Conservation (phyloP, 2,329 filamentous ascomycete genomes). For the Penicillium italicum region DNA sequence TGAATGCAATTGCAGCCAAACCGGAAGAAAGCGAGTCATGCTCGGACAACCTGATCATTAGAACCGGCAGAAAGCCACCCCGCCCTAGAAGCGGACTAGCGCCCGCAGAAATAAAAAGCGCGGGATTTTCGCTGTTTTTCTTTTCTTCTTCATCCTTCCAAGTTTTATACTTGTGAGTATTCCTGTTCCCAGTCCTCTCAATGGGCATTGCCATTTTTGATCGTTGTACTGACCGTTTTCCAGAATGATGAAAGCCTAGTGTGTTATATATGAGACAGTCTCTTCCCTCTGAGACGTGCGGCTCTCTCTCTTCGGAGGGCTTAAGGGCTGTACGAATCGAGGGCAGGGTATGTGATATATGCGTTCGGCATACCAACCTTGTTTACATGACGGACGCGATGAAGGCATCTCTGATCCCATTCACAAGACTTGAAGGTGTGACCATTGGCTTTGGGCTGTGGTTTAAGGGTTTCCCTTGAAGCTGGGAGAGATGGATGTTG, state of each 20-base stretch:
- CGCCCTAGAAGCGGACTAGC: slow-evolving; percentile 27
- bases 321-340: slow-evolving; percentile 74
- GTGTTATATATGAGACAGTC: slow-evolving; percentile 84
- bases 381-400: slow-evolving; percentile 93
- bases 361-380: slow-evolving; percentile 99
- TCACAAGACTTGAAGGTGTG: slow-evolving; percentile 49
- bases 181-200: slow-evolving; percentile 4
- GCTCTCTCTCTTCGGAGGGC: slow-evolving; percentile 78
- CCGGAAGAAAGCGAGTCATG: not conserved
- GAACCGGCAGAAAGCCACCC: slow-evolving; percentile 11
- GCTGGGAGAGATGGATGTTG: slow-evolving; percentile 8
- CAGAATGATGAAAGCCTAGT: slow-evolving; percentile 99
- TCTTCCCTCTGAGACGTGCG: slow-evolving; percentile 60
- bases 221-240: slow-evolving; percentile 17
- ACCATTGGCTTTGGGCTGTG: slow-evolving; percentile 13
- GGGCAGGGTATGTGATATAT: slow-evolving; percentile 81
- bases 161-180: slow-evolving; percentile 92
- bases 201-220: slow-evolving; percentile 5
- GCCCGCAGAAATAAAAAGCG: slow-evolving; percentile 24
- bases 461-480: not conserved
- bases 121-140: slow-evolving; percentile 37
- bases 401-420: slow-evolving; percentile 87
- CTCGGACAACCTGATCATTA: not conserved
- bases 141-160: slow-evolving; percentile 86
- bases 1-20: not conserved